Evolutionary conservation across 257 asterid genomes (phyloP).

Genomic region (Solanum bulbocastanum): DNA sequence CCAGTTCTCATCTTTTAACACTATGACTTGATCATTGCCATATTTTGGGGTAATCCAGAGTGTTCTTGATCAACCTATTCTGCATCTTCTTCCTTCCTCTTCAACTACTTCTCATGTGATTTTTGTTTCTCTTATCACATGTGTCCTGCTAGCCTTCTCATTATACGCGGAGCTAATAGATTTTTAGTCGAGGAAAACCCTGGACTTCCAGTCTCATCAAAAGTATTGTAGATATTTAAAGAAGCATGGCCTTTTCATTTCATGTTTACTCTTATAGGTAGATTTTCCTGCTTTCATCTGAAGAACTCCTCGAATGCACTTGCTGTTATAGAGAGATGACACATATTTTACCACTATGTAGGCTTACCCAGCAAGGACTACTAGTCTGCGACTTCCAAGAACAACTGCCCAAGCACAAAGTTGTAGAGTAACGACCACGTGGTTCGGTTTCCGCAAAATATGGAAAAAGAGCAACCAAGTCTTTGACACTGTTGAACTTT

Average conservation of each 20-base stretch:
- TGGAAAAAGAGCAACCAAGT: conserved; percentile 70
- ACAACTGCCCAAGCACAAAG: conserved; percentile 58
- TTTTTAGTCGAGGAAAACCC: background rate
- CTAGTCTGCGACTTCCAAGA: conserved; percentile 23
- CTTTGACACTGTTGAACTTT: conserved; percentile 75
- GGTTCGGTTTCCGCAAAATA: conserved; percentile 88
- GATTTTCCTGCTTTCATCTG: background rate
- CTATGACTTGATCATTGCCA: background rate
- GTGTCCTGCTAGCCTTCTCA: background rate
- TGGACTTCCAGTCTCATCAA: background rate
- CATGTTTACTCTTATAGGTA: background rate
- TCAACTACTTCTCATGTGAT: background rate
- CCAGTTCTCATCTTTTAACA: background rate
- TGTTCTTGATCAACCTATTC: background rate
- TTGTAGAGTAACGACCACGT: conserved; percentile 77
- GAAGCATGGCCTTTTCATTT: background rate
- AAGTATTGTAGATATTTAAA: background rate
- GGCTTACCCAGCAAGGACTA: conserved; percentile 60
- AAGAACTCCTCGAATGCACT: background rate
- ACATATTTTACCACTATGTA: conserved; percentile 12
- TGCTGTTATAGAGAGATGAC: background rate
- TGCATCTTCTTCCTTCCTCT: background rate
- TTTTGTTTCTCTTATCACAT: background rate
- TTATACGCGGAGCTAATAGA: background rate
- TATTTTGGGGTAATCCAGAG: background rate